Evolutionary conservation across 352 stramenopile genomes (phyloP).

Genomic region (Halophytophthora batemanensis): DNA sequence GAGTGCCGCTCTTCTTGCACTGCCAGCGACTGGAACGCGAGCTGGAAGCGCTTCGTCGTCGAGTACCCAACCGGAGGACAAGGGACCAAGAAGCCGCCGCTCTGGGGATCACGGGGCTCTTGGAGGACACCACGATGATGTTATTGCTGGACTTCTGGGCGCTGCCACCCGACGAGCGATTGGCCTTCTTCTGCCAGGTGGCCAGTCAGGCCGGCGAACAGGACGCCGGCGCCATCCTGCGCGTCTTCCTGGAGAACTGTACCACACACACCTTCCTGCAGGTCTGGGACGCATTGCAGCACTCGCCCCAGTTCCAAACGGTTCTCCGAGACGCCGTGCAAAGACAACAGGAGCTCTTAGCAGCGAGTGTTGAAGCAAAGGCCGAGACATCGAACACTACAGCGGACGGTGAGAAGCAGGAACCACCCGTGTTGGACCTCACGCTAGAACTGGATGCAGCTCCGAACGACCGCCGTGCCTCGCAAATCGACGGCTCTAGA

Average conservation of each 20-base stretch:
- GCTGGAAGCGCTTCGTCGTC: constrained; percentile 36
- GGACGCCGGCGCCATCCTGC: constrained; percentile 43
- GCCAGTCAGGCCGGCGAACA: constrained; percentile 51
- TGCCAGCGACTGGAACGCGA: constrained; percentile 67
- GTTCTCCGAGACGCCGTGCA: constrained; percentile 26
- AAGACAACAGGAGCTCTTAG: constrained; percentile 4
- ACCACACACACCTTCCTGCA: constrained; percentile 38
- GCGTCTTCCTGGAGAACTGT: constrained; percentile 48
- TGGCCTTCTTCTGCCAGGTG: constrained; percentile 71
- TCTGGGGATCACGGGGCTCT: constrained; percentile 42
- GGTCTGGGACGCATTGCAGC: constrained; percentile 50
- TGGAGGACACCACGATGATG: constrained; percentile 57
- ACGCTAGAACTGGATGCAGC: constrained; percentile 3
- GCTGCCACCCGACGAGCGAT: constrained; percentile 47
- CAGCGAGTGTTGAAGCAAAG: background rate
- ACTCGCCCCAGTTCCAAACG: constrained; percentile 42
- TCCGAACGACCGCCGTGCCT: constrained; percentile 6
- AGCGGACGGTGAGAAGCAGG: constrained; percentile 9
- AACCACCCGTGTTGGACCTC: background rate
- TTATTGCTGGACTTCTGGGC: constrained; percentile 70
- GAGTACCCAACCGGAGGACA: constrained; percentile 23
- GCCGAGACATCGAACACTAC: background rate
- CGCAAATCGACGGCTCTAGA: constrained; percentile 4
- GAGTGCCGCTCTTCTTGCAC: constrained; percentile 53
- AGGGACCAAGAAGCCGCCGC: constrained; percentile 10